phyloP scores from a whole-genome alignment of 352 stramenopile species.

The Pythium dissimile region DNA sequence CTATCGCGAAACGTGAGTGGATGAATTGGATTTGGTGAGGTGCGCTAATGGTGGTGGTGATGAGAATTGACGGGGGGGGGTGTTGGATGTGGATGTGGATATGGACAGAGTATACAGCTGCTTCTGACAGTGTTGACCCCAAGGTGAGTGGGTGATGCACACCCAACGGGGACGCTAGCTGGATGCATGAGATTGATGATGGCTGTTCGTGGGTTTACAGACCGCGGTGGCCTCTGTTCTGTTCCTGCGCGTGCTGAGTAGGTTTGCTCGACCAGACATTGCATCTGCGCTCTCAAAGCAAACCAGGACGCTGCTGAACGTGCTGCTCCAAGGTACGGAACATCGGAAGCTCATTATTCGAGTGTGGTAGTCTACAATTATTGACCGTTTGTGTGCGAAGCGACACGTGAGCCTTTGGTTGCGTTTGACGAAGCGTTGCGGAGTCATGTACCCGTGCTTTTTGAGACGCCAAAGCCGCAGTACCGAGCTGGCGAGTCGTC shows the following conservation, averaged over 20 bases:
- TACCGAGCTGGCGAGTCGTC: not conserved
- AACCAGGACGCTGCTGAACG: not conserved
- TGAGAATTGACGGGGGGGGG: not conserved
- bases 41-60: too few species aligned
- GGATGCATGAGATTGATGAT: not conserved
- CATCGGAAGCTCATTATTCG: not conserved
- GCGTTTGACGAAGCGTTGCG: constrained; percentile 40
- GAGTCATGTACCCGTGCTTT: constrained; percentile 43
- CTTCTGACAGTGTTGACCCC: constrained; percentile 4
- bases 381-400: constrained; percentile 17
- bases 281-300: constrained; percentile 7
- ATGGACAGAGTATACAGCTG: not conserved
- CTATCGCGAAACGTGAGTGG: constrained; percentile 5
- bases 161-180: not conserved
- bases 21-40: too few species aligned
- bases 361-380: not conserved
- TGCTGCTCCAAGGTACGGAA: constrained; percentile 4
- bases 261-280: constrained; percentile 7
- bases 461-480: constrained; percentile 18
- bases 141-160: not conserved
- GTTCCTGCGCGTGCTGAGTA: constrained; percentile 12
- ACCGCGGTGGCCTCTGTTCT: constrained; percentile 18
- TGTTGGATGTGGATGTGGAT: not conserved
- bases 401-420: constrained; percentile 22
- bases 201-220: constrained; percentile 2